phyloP scores from a whole-genome alignment of 2,329 filamentous ascomycete species.

The Ceratocystis papillata region DNA sequence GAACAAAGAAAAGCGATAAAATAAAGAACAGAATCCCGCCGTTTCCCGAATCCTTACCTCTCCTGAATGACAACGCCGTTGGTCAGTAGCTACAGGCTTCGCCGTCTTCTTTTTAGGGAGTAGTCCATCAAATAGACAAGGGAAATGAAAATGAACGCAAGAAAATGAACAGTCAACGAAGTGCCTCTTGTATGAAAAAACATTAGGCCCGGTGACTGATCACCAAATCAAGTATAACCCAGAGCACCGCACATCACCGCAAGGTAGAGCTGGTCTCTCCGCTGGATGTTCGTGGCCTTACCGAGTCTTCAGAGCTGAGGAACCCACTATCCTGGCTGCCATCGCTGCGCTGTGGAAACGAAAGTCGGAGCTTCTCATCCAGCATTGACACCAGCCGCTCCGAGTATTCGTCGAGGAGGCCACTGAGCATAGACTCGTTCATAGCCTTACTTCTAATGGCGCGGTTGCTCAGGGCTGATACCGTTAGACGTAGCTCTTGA shows the following conservation, averaged over 20 bases:
- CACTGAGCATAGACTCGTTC: conserved; percentile 49
- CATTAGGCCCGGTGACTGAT: not conserved
- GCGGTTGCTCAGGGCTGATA: conserved; percentile 48
- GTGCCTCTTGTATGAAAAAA: not conserved
- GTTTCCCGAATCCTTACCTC: not conserved
- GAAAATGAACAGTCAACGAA: not conserved
- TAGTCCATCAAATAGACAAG: not conserved
- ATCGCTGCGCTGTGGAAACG: conserved; percentile 31
- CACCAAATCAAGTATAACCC: not conserved
- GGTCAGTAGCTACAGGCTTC: not conserved
- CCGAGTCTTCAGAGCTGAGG: conserved; percentile 26
- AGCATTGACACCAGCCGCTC: conserved; percentile 60
- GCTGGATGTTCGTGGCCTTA: conserved; percentile 31
- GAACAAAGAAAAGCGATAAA: not conserved
- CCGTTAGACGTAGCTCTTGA: conserved; percentile 52
- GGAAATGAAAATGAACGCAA: not conserved
- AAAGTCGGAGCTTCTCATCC: conserved; percentile 56
- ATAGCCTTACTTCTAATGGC: conserved; percentile 44
- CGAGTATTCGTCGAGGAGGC: conserved; percentile 63
- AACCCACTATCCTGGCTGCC: conserved; percentile 19
- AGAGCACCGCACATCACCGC: conserved; percentile 11
- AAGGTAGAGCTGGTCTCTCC: conserved; percentile 31
- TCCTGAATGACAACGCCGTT: not conserved
- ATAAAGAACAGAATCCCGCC: not conserved
- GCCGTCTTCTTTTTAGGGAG: conserved; percentile 7